A percentile compares a stretch with the other conserved stretches of the same genome.
These are phyloP conservation scores for Coemansia guatemalensis DNA, from an alignment of 192 early-diverging fungal genomes.

Conservation along the genomic window DNA sequence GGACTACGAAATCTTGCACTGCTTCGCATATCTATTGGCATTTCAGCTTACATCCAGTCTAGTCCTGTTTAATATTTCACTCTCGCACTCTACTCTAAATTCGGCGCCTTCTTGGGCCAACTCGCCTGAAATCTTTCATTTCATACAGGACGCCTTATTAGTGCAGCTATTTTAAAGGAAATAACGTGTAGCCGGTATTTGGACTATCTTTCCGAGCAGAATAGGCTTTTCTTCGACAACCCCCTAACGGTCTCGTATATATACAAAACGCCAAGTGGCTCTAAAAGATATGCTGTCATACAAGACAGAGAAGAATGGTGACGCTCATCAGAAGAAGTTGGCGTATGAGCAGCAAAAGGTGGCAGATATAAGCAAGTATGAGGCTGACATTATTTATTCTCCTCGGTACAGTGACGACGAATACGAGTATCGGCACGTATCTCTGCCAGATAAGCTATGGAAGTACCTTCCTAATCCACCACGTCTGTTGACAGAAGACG, in stretches of 20 bases:
- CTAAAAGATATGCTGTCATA: constrained; percentile 24
- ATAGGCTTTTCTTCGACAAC: background rate
- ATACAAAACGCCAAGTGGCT: background rate
- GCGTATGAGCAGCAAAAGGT: constrained; percentile 24
- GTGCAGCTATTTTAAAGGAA: too few species aligned
- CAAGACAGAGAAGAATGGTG: constrained; percentile 22
- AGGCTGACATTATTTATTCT: constrained; percentile 43
- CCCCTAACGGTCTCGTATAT: background rate
- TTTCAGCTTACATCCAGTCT: too few species aligned
- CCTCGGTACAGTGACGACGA: constrained; percentile 51
- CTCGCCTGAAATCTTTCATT: too few species aligned
- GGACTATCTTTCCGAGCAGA: too few species aligned
- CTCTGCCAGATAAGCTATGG: constrained; percentile 42
- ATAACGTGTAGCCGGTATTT: too few species aligned
- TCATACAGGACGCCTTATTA: too few species aligned
- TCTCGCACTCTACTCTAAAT: too few species aligned
- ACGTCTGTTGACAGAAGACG: constrained; percentile 38
- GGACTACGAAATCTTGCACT: too few species aligned
- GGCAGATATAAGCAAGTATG: constrained; percentile 30
- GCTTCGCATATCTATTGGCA: too few species aligned
- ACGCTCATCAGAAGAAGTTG: constrained; percentile 15
- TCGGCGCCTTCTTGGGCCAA: too few species aligned
- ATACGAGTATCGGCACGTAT: constrained; percentile 50
- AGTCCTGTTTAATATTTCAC: too few species aligned
- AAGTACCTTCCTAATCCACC: constrained; percentile 46